Percentiles rank a stretch among this genome's conserved stretches.
These are phyloP conservation scores for Microbotryum scabiosae DNA, from an alignment of 1,284 basidiomycete genomes.

Conservation along the genomic window DNA sequence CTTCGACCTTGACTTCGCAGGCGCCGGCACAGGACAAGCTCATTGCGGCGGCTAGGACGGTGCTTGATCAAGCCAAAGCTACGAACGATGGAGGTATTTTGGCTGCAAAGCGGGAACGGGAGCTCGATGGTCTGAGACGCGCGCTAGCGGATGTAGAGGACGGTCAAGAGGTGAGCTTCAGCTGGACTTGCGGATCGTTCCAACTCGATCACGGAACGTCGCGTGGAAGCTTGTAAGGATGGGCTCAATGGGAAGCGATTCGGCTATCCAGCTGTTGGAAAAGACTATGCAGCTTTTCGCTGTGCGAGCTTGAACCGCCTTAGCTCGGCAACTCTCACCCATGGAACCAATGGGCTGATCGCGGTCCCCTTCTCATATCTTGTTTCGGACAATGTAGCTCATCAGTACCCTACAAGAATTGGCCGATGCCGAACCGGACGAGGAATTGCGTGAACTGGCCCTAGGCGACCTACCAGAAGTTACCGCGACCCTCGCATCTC, in stretches of 20 bases:
- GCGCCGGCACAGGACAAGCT: slow-evolving; percentile 4
- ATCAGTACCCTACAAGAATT: slow-evolving; percentile 15
- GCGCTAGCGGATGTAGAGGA: slow-evolving; percentile 11
- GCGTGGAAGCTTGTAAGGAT: too few relatives aligned
- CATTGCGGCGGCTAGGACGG: slow-evolving; percentile 6
- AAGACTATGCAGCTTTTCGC: too few relatives aligned
- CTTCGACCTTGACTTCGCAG: too few relatives aligned
- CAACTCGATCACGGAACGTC: neutral
- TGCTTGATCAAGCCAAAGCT: neutral
- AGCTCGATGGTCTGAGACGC: slow-evolving; percentile 11
- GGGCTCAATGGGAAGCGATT: too few relatives aligned
- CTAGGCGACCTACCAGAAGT: slow-evolving; percentile 57
- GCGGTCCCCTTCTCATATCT: too few relatives aligned
- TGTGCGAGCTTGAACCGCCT: too few relatives aligned
- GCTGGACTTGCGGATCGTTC: neutral
- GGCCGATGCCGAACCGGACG: slow-evolving; percentile 45
- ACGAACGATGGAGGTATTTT: slow-evolving; percentile 8
- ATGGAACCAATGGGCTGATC: too few relatives aligned
- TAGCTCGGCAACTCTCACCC: too few relatives aligned
- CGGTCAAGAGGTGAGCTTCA: slow-evolving; percentile 13
- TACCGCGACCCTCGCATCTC: slow-evolving; percentile 45
- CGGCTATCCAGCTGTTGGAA: too few relatives aligned
- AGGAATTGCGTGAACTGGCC: slow-evolving; percentile 66
- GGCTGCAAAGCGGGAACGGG: slow-evolving; percentile 8
- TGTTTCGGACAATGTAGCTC: slow-evolving; percentile 4